Conservation (phyloP, 2,329 filamentous ascomycete genomes). For the Diaporthe sp. region DNA sequence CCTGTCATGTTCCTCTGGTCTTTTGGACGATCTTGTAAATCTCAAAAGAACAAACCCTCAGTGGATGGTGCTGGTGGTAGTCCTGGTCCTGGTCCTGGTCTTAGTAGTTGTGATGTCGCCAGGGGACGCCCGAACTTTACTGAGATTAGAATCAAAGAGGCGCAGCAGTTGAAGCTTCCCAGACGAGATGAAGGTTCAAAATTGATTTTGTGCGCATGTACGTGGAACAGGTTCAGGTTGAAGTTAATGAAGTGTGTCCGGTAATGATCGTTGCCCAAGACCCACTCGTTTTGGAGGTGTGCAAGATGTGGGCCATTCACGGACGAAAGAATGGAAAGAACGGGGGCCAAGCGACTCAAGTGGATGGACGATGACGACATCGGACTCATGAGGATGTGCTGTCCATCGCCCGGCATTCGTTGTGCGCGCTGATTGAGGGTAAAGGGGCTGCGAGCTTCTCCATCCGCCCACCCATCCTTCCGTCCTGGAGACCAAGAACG, state of each 20-base stretch:
- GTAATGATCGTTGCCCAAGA: constrained; percentile 12
- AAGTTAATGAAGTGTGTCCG: constrained; percentile 17
- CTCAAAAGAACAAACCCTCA: neutral
- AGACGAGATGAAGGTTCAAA: constrained; percentile 19
- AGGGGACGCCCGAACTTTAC: neutral
- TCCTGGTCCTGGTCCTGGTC: neutral
- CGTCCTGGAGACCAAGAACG: neutral
- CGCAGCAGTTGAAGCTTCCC: neutral
- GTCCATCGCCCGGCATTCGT: constrained; percentile 12
- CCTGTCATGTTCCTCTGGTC: neutral
- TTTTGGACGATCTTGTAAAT: neutral
- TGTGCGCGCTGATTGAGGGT: constrained; percentile 1
- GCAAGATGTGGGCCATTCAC: constrained; percentile 7
- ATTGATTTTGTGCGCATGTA: neutral
- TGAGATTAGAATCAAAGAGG: neutral
- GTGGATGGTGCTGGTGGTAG: neutral
- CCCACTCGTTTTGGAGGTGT: constrained; percentile 21
- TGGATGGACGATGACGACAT: constrained; percentile 26
- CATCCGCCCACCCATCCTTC: neutral
- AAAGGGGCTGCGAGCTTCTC: constrained; percentile 5
- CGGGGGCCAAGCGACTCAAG: constrained; percentile 8
- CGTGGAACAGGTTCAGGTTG: constrained; percentile 8
- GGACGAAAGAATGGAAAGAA: neutral
- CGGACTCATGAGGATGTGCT: constrained; percentile 29
- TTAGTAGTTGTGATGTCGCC: neutral